Conservation (phyloP, 139 green algal species). For the Nannochloris sp. region DNA sequence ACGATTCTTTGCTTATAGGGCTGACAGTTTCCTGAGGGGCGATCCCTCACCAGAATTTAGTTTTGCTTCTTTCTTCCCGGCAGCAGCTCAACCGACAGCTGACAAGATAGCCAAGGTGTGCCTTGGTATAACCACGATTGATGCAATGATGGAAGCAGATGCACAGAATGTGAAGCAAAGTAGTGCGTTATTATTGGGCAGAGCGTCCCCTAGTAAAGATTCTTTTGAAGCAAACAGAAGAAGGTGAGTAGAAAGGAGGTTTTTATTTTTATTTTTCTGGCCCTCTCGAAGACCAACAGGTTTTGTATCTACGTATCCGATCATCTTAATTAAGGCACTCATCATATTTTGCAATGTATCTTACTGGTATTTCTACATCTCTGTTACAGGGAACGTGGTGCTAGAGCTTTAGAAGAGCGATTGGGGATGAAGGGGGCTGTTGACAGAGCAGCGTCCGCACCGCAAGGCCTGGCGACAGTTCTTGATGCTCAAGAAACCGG, state of each 20-base stretch:
- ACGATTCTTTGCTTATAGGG: conserved; percentile 45
- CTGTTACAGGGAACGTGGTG: conserved; percentile 62
- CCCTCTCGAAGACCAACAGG: too few species aligned
- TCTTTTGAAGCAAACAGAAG: background rate
- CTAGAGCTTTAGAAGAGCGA: conserved; percentile 68
- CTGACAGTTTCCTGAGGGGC: conserved; percentile 34
- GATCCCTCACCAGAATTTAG: conserved; percentile 80
- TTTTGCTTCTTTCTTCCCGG: conserved; percentile 81
- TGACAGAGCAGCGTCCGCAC: background rate
- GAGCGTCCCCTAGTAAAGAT: background rate
- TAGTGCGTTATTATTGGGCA: conserved; percentile 4
- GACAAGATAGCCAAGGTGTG: conserved; percentile 39
- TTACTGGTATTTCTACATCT: too few species aligned
- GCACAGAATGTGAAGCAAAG: background rate
- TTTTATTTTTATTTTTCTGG: too few species aligned
- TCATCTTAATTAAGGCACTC: too few species aligned
- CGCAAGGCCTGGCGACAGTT: background rate
- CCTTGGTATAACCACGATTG: conserved; percentile 32
- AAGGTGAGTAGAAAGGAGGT: background rate
- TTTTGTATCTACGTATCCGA: too few species aligned
- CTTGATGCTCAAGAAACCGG: too few species aligned
- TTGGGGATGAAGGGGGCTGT: conserved; percentile 9
- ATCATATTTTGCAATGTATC: conserved; percentile 4
- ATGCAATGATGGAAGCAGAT: conserved; percentile 5
- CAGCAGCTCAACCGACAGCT: conserved; percentile 33